Percentiles rank a stretch among this genome's conserved stretches.
Conservation (phyloP, 495 filamentous ascomycete species). For the Penicillium dipodomyicola region DNA sequence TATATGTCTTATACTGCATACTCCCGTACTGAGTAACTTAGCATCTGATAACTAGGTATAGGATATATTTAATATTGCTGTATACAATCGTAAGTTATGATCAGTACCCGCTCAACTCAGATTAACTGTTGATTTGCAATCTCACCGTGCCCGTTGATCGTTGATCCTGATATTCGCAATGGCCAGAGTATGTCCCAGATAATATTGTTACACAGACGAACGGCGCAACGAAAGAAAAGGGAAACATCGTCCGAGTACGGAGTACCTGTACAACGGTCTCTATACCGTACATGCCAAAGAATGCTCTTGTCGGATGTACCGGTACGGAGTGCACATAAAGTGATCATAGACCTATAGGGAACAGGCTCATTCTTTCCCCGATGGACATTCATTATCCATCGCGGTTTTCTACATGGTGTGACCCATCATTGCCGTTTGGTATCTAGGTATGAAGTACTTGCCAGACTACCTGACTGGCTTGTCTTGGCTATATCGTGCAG, state of each 20-base stretch:
- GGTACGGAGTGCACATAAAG: neutral
- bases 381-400: neutral
- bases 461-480: neutral
- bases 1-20: neutral
- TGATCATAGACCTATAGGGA: neutral
- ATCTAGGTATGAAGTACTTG: neutral
- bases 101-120: neutral
- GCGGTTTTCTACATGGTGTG: constrained; percentile 15
- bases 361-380: neutral
- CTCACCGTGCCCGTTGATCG: neutral
- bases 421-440: neutral
- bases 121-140: neutral
- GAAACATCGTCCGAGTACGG: neutral
- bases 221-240: neutral
- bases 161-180: constrained; percentile 1
- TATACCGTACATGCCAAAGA: neutral
- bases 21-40: neutral
- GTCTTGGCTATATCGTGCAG: neutral
- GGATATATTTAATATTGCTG: neutral
- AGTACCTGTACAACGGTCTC: neutral
- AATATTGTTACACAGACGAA: neutral
- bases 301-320: neutral
- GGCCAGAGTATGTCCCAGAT: neutral
- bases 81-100: neutral
- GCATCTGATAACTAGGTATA: neutral